Evolutionary conservation across 202 grass and related monocot genomes (phyloP), one percentile per base, ranked within the genome.

Genomic region (Thinopyrum obtusiflorum): DNA sequence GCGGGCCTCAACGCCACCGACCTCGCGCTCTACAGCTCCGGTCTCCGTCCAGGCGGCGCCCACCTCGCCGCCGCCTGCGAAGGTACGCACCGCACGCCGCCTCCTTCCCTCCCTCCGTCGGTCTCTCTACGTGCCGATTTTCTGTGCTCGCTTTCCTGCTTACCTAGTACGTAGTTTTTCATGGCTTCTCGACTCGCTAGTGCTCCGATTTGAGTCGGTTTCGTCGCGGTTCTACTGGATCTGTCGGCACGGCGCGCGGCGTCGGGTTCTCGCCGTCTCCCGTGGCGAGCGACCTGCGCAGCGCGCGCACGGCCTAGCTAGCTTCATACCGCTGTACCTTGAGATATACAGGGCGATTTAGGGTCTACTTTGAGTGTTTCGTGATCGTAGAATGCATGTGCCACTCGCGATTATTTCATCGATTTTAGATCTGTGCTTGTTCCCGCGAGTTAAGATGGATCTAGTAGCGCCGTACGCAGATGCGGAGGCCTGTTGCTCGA

Each of bases 1-100:
- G 81, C 81, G 63, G 81, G 89, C 29, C 77, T 90, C 89, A 77
- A 85, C 70, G 89, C 70, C 77, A 17, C 63, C 39, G 85, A 84
- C 89, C 77, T 90, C 62, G 11, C 31, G 37, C 70, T 81, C 63
- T 90, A 90, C 69, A 11, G 69, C 40, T 78, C 89, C 1, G 85
- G 77, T 0, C 77, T 84, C 18, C 81, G 53, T 77, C 65, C 81
- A 46, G 85, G 76, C 10, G 85, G 63, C 3, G 68, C 81, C 3
- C 85, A 76, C 85, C 81, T 90, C 76, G 40, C 70, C 31, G 85
- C 89, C 20, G 77, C 85, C 21, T 90, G 70, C 12, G 53, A 87
- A 81, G 69, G 89, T 90, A 87, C 39, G 42, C 11, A 10, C 11
- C 9, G 4, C 13, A 14, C 44, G 47, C 2, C 5, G 15, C 15